phyloP scores from a whole-genome alignment of 495 filamentous ascomycete species.

The Thermothielavioides terrestris region DNA sequence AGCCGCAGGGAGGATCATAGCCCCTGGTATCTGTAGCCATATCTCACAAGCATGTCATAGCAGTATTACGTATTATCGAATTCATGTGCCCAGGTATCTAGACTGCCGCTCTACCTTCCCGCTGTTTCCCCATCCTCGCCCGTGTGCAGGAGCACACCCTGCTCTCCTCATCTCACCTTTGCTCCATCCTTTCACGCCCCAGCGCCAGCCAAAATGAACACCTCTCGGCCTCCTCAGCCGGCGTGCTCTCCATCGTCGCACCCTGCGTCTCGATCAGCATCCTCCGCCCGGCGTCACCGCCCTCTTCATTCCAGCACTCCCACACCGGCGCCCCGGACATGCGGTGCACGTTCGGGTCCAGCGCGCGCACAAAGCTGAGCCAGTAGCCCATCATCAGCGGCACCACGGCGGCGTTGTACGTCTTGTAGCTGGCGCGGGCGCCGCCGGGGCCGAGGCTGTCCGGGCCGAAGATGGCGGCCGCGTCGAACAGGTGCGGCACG shows the following conservation, averaged over 20 bases:
- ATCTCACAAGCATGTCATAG: no score
- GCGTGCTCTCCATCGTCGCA: slow-evolving; percentile 27
- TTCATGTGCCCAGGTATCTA: no score
- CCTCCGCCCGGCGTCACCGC: not conserved
- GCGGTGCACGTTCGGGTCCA: slow-evolving; percentile 29
- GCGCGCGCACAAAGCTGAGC: slow-evolving; percentile 31
- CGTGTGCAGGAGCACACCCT: no score
- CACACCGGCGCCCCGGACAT: slow-evolving; percentile 22
- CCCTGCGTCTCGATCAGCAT: slow-evolving; percentile 28
- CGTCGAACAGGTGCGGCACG: slow-evolving; percentile 27
- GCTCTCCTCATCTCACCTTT: slow-evolving; percentile 13
- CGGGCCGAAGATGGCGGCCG: slow-evolving; percentile 37
- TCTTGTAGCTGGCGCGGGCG: slow-evolving; percentile 24
- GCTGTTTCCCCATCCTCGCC: not conserved
- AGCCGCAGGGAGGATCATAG: no score
- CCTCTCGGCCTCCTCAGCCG: slow-evolving; percentile 19
- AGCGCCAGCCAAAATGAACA: slow-evolving; percentile 31
- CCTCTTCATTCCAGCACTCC: slow-evolving; percentile 22
- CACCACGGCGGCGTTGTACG: slow-evolving; percentile 29
- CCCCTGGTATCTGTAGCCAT: no score
- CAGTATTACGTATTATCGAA: no score
- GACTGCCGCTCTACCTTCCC: no score
- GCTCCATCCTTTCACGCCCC: slow-evolving; percentile 26
- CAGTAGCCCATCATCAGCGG: slow-evolving; percentile 34
- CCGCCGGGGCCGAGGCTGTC: slow-evolving; percentile 19